Conservation (phyloP, 73 alveolate genomes). For the Stentor roeselii region DNA sequence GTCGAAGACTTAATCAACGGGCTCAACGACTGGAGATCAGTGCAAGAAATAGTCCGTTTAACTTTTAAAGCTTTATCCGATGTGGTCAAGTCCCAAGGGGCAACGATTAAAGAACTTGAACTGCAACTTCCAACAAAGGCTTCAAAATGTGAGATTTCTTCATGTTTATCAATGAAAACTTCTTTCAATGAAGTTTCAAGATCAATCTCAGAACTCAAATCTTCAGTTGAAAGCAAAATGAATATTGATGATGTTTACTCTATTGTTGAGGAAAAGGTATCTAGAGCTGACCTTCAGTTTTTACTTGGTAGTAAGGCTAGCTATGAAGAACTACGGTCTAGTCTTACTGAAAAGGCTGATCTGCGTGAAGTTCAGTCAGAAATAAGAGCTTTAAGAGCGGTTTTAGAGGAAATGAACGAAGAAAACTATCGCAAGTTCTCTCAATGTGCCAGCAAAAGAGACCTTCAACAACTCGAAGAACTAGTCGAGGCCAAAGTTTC, state of each 20-base stretch:
- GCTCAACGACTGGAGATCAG: constrained; percentile 80
- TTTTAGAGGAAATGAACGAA: constrained; percentile 57
- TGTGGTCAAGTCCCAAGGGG: constrained; percentile 82
- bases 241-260: constrained; percentile 80
- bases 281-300: constrained; percentile 72
- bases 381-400: constrained; percentile 41
- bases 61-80: constrained; percentile 90
- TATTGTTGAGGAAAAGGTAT: constrained; percentile 83
- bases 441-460: constrained; percentile 66
- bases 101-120: constrained; percentile 83
- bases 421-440: constrained; percentile 50
- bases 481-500: not conserved
- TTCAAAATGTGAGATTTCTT: constrained; percentile 77
- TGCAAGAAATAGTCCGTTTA: constrained; percentile 85
- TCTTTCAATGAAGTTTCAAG: constrained; percentile 90
- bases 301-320: constrained; percentile 62
- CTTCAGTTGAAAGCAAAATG: constrained; percentile 80
- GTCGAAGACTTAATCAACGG: constrained; percentile 39
- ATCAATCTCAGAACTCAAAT: constrained; percentile 85
- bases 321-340: constrained; percentile 62
- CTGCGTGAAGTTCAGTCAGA: constrained; percentile 60
- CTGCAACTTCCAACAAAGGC: constrained; percentile 82
- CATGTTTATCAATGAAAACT: constrained; percentile 85
- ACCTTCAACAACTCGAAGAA: constrained; percentile 44
- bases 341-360: constrained; percentile 71